These are phyloP conservation scores for Venustampulla echinocandica DNA, from an alignment of 495 filamentous ascomycete genomes.

Conservation along the genomic window DNA sequence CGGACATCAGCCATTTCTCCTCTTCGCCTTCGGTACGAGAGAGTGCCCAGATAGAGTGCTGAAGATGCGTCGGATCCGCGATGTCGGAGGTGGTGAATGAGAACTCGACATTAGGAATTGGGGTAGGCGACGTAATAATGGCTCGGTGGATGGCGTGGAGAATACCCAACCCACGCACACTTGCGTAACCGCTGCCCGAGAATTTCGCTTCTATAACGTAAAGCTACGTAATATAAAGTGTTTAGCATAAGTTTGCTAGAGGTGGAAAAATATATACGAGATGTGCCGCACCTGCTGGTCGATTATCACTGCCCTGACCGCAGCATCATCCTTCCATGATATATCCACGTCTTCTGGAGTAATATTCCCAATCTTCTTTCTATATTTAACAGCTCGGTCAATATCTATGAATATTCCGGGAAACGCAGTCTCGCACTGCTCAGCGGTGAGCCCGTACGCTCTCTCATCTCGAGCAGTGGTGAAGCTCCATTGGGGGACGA, in stretches of 20 bases:
- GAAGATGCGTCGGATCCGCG: slow-evolving; percentile 14
- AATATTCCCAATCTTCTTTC: slow-evolving; percentile 18
- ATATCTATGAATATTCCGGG: slow-evolving; percentile 41
- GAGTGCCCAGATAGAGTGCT: slow-evolving; percentile 41
- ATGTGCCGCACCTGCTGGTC: slow-evolving; percentile 39
- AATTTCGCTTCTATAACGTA: slow-evolving; percentile 4
- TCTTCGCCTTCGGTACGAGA: slow-evolving; percentile 34
- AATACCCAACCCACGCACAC: slow-evolving; percentile 3
- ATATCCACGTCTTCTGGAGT: slow-evolving; percentile 30
- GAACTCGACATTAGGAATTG: slow-evolving; percentile 54
- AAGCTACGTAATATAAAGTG: slow-evolving; percentile 6
- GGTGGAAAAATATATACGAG: too few relatives aligned
- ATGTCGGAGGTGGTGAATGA: slow-evolving; percentile 48
- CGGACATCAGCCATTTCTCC: slow-evolving; percentile 56
- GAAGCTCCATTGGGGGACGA: not conserved
- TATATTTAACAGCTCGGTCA: slow-evolving; percentile 25
- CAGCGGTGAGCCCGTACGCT: slow-evolving; percentile 19
- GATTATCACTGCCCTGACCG: too few relatives aligned
- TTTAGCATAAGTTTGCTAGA: too few relatives aligned
- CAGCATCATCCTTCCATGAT: slow-evolving; percentile 26
- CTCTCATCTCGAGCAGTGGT: slow-evolving; percentile 2
- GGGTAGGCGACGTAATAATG: slow-evolving; percentile 32
- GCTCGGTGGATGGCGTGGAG: slow-evolving; percentile 29
- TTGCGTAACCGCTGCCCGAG: not conserved
- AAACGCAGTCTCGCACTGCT: slow-evolving; percentile 37